phyloP scores from a whole-genome alignment of 495 filamentous ascomycete genomes.

The Eremomyces bilateralis region DNA sequence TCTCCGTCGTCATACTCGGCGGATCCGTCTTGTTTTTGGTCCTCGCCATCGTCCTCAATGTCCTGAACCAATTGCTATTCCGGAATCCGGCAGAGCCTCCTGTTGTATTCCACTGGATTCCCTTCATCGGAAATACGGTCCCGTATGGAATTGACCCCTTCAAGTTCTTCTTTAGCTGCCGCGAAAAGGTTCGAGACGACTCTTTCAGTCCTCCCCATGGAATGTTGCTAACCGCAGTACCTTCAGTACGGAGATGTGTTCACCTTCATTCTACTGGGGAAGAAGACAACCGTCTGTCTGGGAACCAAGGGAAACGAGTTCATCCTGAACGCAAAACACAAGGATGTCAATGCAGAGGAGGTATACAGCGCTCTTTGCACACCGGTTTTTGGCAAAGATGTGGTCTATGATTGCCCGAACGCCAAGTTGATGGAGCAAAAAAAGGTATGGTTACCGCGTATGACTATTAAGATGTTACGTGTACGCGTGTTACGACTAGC shows the following conservation, averaged over 20 bases:
- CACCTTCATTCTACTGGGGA: slow-evolving; percentile 40
- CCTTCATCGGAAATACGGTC: slow-evolving; percentile 39
- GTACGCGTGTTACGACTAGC: neutral
- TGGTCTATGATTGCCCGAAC: slow-evolving; percentile 45
- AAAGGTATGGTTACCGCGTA: slow-evolving; percentile 24
- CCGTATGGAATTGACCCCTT: slow-evolving; percentile 43
- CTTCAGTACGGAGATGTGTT: slow-evolving; percentile 41
- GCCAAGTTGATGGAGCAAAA: slow-evolving; percentile 50
- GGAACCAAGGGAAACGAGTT: slow-evolving; percentile 42
- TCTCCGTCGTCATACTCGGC: slow-evolving; percentile 6
- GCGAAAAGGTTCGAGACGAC: slow-evolving; percentile 25
- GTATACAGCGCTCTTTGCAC: slow-evolving; percentile 38
- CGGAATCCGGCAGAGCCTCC: slow-evolving; percentile 25
- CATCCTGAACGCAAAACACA: slow-evolving; percentile 38
- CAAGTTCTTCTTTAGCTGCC: slow-evolving; percentile 34
- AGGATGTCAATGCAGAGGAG: slow-evolving; percentile 41
- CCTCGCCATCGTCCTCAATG: slow-evolving; percentile 17
- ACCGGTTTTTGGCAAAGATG: slow-evolving; percentile 39
- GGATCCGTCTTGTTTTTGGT: slow-evolving; percentile 10
- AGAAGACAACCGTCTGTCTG: slow-evolving; percentile 38
- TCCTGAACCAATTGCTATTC: slow-evolving; percentile 20
- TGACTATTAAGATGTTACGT: neutral
- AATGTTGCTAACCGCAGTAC: neutral
- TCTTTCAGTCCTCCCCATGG: neutral
- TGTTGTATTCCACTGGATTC: slow-evolving; percentile 43